These are phyloP conservation scores for Geotrichum siamense DNA, from an alignment of 1,139 yeast species.

Conservation along the genomic window DNA sequence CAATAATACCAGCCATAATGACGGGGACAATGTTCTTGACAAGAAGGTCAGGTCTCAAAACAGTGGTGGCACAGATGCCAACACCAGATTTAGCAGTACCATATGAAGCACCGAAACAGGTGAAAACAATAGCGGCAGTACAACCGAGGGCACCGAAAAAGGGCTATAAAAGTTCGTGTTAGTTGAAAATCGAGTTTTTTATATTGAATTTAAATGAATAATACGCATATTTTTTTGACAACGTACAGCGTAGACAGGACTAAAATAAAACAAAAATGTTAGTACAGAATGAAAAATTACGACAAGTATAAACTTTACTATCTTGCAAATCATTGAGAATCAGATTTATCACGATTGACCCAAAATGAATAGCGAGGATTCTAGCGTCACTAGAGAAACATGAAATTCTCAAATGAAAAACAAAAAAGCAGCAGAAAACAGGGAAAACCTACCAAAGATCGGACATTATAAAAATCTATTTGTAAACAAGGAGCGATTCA, in stretches of 20 bases:
- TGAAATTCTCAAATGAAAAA: not conserved
- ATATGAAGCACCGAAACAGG: slow-evolving; percentile 90
- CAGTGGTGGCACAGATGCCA: slow-evolving; percentile 97
- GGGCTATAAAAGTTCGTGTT: slow-evolving; percentile 50
- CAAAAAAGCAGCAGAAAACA: not conserved
- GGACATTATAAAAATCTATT: slow-evolving; percentile 18
- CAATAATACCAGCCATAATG: slow-evolving; percentile 95
- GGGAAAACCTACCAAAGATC: slow-evolving; percentile 18
- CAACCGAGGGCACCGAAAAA: slow-evolving; percentile 98
- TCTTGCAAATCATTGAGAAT: too few relatives aligned
- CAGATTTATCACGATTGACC: not conserved
- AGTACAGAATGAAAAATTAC: not conserved
- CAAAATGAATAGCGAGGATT: not conserved
- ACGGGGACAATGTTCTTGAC: slow-evolving; percentile 56
- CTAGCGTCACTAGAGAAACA: slow-evolving; percentile 1
- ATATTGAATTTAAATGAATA: not conserved
- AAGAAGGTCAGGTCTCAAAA: slow-evolving; percentile 78
- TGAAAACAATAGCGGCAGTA: slow-evolving; percentile 97
- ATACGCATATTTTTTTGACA: not conserved
- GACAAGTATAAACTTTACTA: not conserved
- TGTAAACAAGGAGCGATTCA: too few relatives aligned
- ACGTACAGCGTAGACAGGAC: slow-evolving; percentile 66
- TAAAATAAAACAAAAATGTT: slow-evolving; percentile 25
- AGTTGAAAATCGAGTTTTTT: too few relatives aligned
- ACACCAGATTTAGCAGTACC: slow-evolving; percentile 99